Percentiles rank a stretch among this genome's conserved stretches.
Evolutionary conservation across 2,329 filamentous ascomycete species (phyloP).

Genomic region (Fusarium pseudoanthophilum): DNA sequence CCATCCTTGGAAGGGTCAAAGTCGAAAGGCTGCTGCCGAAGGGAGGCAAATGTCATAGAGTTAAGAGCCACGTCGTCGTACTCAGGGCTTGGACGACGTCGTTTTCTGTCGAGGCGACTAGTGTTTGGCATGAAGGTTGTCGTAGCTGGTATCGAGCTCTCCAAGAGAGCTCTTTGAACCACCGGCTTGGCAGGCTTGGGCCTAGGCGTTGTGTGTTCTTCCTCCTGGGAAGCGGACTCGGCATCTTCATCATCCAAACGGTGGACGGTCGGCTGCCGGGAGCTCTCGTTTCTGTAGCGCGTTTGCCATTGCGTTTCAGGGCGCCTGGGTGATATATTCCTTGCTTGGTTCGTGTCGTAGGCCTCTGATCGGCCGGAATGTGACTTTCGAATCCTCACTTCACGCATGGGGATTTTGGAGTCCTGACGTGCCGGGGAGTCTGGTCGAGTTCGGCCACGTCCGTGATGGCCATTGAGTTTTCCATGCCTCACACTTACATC

Average conservation of each 20-base stretch:
- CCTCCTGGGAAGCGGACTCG: constrained; percentile 39
- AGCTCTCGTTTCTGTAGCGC: constrained; percentile 26
- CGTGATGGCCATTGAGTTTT: constrained; percentile 30
- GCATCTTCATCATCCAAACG: constrained; percentile 40
- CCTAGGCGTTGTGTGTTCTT: constrained; percentile 38
- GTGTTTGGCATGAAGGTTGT: constrained; percentile 4
- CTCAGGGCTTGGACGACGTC: constrained; percentile 59
- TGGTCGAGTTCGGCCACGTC: constrained; percentile 32
- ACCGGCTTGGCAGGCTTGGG: constrained; percentile 37
- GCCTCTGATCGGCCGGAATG: constrained; percentile 38
- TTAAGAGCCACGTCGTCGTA: constrained; percentile 68
- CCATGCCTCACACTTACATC: constrained; percentile 28
- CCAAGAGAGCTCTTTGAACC: constrained; percentile 33
- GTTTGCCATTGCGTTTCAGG: constrained; percentile 36
- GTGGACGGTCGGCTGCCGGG: constrained; percentile 31
- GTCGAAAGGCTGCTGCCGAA: constrained; percentile 66
- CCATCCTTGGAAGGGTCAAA: constrained; percentile 62
- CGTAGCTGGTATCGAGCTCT: constrained; percentile 41
- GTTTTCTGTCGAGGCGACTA: constrained; percentile 49
- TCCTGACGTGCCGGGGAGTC: constrained; percentile 43
- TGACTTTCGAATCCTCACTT: constrained; percentile 47
- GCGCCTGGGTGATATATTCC: constrained; percentile 44
- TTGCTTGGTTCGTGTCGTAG: constrained; percentile 32
- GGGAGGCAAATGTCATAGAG: constrained; percentile 62
- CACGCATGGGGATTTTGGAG: constrained; percentile 54